Evolutionary conservation across 345 rosid genomes (phyloP).

Genomic region (Salix caprea): DNA sequence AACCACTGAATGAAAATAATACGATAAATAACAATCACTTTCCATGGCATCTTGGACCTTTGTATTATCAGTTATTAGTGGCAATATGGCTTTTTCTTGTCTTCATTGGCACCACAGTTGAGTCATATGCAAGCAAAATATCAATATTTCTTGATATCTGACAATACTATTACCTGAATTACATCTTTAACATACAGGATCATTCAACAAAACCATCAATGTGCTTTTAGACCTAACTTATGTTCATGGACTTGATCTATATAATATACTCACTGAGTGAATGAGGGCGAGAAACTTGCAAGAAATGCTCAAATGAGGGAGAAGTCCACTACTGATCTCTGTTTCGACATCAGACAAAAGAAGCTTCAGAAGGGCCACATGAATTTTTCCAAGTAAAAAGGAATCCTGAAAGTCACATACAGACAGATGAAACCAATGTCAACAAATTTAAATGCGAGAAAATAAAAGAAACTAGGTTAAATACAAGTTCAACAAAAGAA

Average conservation of each 20-base stretch:
- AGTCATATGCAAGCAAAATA: no score
- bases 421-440: constrained; percentile 15
- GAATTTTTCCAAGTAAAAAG: constrained; percentile 79
- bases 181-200: no score
- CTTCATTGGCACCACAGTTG: no score
- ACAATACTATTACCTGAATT: no score
- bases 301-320: constrained; percentile 54
- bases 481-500: constrained; percentile 8
- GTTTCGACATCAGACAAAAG: constrained; percentile 65
- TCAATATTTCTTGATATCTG: no score
- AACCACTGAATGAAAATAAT: no score
- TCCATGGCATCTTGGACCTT: no score
- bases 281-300: constrained; percentile 92
- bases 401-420: constrained; percentile 58
- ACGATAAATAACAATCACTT: no score
- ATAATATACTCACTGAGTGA: constrained; percentile 67
- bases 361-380: constrained; percentile 78
- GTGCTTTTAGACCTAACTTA: background rate
- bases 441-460: background rate
- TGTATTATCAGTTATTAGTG: no score
- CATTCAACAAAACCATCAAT: no score
- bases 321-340: constrained; percentile 52
- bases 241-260: background rate
- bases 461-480: background rate
- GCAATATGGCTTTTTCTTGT: no score